Percentiles rank a stretch among this genome's conserved stretches.
These are phyloP conservation scores for Globisporangium camurandrum DNA, from an alignment of 352 stramenopile species.

Conservation along the genomic window DNA sequence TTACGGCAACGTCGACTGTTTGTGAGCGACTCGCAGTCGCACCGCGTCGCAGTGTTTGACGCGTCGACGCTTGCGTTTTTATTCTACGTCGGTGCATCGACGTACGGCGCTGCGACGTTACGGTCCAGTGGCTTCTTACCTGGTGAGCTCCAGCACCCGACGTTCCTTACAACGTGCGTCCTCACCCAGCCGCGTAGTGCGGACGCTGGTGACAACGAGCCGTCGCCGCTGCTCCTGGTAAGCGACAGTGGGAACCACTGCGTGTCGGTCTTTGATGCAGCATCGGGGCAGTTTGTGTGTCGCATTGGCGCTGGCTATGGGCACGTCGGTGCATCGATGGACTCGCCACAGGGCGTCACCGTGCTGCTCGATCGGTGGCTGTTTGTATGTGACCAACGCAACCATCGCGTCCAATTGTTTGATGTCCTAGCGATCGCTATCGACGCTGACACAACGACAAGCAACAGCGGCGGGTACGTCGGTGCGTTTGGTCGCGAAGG, in stretches of 20 bases:
- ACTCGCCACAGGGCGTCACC: conserved; percentile 49
- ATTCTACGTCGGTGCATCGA: conserved; percentile 42
- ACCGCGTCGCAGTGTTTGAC: conserved; percentile 43
- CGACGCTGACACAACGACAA: no score
- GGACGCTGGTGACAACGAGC: background rate
- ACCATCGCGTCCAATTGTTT: conserved; percentile 62
- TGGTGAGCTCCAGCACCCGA: conserved; percentile 45
- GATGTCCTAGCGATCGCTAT: conserved; percentile 16
- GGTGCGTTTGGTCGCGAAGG: conserved; percentile 29
- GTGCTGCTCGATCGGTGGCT: conserved; percentile 32
- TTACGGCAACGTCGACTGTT: conserved; percentile 15
- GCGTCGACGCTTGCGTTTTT: conserved; percentile 12
- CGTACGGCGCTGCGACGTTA: conserved; percentile 39
- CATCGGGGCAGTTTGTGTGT: conserved; percentile 20
- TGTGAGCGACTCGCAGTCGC: conserved; percentile 44
- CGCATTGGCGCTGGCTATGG: conserved; percentile 49
- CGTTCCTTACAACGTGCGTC: conserved; percentile 28
- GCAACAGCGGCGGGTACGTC: conserved; percentile 11
- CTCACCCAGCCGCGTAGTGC: conserved; percentile 1
- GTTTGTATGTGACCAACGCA: conserved; percentile 57
- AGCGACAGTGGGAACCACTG: conserved; percentile 58
- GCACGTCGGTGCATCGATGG: conserved; percentile 33
- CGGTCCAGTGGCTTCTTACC: conserved; percentile 39
- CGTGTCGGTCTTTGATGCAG: conserved; percentile 45
- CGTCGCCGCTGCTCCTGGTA: conserved; percentile 21